Conservation (phyloP, 768 basidiomycete genomes). For the Sporobolomyces roseus region DNA sequence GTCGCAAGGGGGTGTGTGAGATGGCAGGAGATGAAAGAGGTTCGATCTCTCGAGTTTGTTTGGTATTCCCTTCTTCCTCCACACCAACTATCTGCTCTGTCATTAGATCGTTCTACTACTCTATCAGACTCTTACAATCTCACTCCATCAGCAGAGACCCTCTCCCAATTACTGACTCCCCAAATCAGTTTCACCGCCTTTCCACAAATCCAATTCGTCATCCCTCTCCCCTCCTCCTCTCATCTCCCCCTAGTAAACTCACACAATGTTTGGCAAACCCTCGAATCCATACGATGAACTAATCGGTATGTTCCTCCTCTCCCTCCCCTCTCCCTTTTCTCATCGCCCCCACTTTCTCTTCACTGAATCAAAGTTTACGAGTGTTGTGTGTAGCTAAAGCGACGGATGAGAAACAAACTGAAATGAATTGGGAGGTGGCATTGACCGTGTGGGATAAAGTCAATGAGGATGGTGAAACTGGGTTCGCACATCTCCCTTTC, state of each 20-base stretch:
- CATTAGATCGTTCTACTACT: too few species aligned
- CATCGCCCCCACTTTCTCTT: slow-evolving; percentile 13
- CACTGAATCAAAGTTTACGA: too few species aligned
- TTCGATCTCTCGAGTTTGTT: too few species aligned
- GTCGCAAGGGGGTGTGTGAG: too few species aligned
- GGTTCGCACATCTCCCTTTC: slow-evolving; percentile 55
- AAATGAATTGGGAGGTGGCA: slow-evolving; percentile 93
- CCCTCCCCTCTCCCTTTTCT: neutral
- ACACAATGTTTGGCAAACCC: slow-evolving; percentile 51
- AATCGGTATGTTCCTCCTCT: slow-evolving; percentile 67
- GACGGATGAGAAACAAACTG: slow-evolving; percentile 93
- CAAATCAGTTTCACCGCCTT: too few species aligned
- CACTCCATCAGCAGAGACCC: too few species aligned
- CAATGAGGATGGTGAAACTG: slow-evolving; percentile 75
- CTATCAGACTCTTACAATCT: too few species aligned
- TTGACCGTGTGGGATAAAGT: slow-evolving; percentile 96
- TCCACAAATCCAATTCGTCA: neutral
- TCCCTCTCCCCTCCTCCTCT: neutral
- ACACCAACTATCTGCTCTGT: too few species aligned
- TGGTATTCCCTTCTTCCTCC: too few species aligned
- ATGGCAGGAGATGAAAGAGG: too few species aligned
- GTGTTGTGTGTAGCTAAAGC: slow-evolving; percentile 65
- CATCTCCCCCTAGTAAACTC: neutral
- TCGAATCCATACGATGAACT: slow-evolving; percentile 83
- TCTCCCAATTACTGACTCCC: too few species aligned